These are phyloP conservation scores for Coccinonectria pachysandricola DNA, from an alignment of 2,329 filamentous ascomycete species.

Conservation along the genomic window DNA sequence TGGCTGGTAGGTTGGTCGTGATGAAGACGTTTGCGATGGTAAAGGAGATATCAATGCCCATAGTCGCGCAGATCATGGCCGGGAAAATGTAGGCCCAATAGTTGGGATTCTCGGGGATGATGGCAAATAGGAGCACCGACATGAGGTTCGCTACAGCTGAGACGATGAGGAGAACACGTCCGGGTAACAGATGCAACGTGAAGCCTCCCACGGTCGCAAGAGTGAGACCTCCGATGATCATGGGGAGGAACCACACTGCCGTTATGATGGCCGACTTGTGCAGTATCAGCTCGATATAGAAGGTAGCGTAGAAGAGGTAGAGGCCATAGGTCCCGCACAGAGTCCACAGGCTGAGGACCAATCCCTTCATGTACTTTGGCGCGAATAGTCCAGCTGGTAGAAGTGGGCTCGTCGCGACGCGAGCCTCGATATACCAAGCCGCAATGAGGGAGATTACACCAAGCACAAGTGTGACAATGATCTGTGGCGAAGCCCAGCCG, in stretches of 20 bases:
- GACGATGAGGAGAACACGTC: conserved; percentile 41
- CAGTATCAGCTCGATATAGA: conserved; percentile 49
- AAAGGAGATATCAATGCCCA: conserved; percentile 57
- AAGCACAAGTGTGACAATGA: conserved; percentile 47
- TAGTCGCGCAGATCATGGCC: conserved; percentile 46
- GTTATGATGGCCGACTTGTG: conserved; percentile 41
- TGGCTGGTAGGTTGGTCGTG: conserved; percentile 48
- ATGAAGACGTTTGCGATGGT: conserved; percentile 59
- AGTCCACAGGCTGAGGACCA: conserved; percentile 43
- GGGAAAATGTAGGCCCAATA: conserved; percentile 59
- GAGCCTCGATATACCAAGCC: conserved; percentile 54
- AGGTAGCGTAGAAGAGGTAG: conserved; percentile 52
- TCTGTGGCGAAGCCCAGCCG: conserved; percentile 56
- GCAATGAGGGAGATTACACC: conserved; percentile 41
- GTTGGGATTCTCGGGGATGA: conserved; percentile 40
- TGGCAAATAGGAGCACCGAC: conserved; percentile 43
- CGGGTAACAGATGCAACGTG: conserved; percentile 44
- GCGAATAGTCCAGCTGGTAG: conserved; percentile 52
- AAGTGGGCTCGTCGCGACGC: conserved; percentile 48
- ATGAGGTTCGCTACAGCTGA: conserved; percentile 41
- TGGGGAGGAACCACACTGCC: conserved; percentile 48
- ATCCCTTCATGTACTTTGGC: conserved; percentile 45
- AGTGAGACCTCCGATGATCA: conserved; percentile 48
- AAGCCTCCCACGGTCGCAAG: conserved; percentile 44
- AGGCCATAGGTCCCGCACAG: conserved; percentile 46